These are phyloP conservation scores for Asterophora lycoperdoides DNA, from an alignment of 768 basidiomycete genomes.

Conservation along the genomic window DNA sequence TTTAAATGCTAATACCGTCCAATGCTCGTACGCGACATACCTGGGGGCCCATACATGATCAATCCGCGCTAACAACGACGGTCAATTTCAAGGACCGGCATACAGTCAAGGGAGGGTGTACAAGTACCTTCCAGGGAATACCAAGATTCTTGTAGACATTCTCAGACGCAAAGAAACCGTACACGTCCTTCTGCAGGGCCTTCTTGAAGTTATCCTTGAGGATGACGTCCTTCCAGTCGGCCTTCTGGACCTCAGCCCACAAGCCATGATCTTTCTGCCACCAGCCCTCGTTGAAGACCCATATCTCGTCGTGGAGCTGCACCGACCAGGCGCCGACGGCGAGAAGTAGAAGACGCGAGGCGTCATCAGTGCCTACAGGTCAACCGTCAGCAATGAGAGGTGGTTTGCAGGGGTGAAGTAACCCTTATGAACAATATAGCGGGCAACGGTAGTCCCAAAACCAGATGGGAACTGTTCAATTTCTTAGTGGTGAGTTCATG, in stretches of 20 bases:
- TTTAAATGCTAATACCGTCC: neutral
- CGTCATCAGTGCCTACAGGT: slow-evolving; percentile 40
- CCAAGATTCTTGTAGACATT: slow-evolving; percentile 65
- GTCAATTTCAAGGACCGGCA: neutral
- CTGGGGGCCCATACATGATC: slow-evolving; percentile 82
- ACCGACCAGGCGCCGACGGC: slow-evolving; percentile 48
- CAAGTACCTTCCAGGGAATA: slow-evolving; percentile 77
- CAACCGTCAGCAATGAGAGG: neutral
- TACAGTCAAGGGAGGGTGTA: neutral
- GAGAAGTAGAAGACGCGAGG: slow-evolving; percentile 47
- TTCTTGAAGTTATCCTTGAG: slow-evolving; percentile 67
- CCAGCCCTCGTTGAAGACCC: slow-evolving; percentile 68
- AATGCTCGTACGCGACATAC: slow-evolving; percentile 25
- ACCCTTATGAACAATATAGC: slow-evolving; percentile 63
- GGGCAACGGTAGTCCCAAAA: slow-evolving; percentile 25
- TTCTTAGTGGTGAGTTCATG: neutral
- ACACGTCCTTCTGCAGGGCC: slow-evolving; percentile 65
- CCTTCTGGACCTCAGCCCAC: slow-evolving; percentile 60
- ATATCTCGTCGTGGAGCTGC: slow-evolving; percentile 63
- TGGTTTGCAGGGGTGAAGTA: neutral
- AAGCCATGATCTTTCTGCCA: slow-evolving; percentile 64
- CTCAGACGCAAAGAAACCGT: slow-evolving; percentile 78
- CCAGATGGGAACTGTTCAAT: slow-evolving; percentile 28
- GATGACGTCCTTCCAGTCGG: slow-evolving; percentile 72
- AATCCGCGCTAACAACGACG: slow-evolving; percentile 56